Base-by-base conservation (phyloP, 305 asterid genomes). In the Galium porrigens region DNA sequence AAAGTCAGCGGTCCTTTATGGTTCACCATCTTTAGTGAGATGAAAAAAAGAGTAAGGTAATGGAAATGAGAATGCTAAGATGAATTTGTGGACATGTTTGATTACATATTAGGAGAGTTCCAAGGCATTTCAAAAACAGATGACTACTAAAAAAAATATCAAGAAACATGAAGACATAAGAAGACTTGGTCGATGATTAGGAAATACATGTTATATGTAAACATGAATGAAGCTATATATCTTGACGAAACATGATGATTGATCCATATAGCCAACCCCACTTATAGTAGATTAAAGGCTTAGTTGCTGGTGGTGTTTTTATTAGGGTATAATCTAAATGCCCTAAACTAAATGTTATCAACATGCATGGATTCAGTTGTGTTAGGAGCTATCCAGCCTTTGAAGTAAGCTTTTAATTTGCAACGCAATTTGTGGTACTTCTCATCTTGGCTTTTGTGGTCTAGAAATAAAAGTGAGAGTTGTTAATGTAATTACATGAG, bases 321-420 rank as follows among this genome's bases (percentile, higher is more conserved):
- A 46, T 46, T 0, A 46, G 7, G n/a, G 67, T 30, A 48, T 8
- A 10, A 15, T 52, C 32, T n/a, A 48, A 63, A 41, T 46, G 58
- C 30, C 46, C 58, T 17, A 30, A 63, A 63, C 39, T 34, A 63
- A 63, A 46, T 46, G 55, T 39, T 15, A 12, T 11, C 56, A 15
- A 44, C 41, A 27, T 32, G 20, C 11, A 18, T 37, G 48, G 15
- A 41, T 3, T 10, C 22, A 0, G 3, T 6, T 22, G 6, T 61
- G 9, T 6, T n/a, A 27, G 58, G 30, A 14, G 11, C 18, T 11
- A 46, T 10, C 9, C 32, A 27, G 11, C 18, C 55, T 29, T 11
- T 15, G 57, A 48, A 15, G 34, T 20, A 46, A 29, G 41, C 25
- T 30, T 57, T 30, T 25, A 55, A 27, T 29, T 29, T 57, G 10